Conservation (phyloP, 2,329 filamentous ascomycete species). For the Pseudocercospora macadamiae region DNA sequence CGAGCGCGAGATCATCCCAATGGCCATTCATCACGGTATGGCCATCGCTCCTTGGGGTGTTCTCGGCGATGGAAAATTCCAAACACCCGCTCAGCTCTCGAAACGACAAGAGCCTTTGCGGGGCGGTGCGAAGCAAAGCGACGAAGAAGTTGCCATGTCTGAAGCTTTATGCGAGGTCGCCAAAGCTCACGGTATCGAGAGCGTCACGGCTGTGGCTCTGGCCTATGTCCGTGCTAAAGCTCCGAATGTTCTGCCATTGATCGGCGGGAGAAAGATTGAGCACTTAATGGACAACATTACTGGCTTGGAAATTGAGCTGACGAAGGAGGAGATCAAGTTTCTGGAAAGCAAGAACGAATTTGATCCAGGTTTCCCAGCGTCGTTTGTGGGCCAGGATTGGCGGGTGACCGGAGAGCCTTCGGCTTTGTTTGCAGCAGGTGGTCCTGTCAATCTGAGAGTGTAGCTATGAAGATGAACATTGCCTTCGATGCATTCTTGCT, state of each 20-base stretch:
- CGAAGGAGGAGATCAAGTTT: constrained; percentile 62
- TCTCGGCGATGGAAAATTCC: constrained; percentile 54
- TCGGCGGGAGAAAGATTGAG: constrained; percentile 72
- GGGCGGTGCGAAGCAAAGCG: constrained; percentile 42
- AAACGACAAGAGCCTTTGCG: constrained; percentile 25
- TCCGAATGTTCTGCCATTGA: constrained; percentile 73
- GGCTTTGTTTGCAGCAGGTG: not conserved
- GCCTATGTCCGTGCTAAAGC: constrained; percentile 70
- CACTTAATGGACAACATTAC: constrained; percentile 70
- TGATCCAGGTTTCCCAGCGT: constrained; percentile 65
- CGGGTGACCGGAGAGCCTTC: constrained; percentile 27
- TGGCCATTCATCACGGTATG: constrained; percentile 65
- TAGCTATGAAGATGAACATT: no score
- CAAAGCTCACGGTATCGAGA: constrained; percentile 54
- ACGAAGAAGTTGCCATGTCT: constrained; percentile 56
- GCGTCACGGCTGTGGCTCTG: constrained; percentile 60
- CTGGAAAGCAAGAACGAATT: constrained; percentile 63
- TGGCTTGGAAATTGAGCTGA: constrained; percentile 61
- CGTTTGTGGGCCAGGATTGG: constrained; percentile 52
- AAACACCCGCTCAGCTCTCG: constrained; percentile 36
- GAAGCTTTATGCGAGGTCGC: constrained; percentile 64
- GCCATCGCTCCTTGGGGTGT: constrained; percentile 59
- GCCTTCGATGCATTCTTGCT: no score
- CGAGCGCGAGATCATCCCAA: constrained; percentile 59
- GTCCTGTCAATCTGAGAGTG: not conserved